Evolutionary conservation across 805 yeast species (phyloP).

Genomic region (Candida vartiovaarae): DNA sequence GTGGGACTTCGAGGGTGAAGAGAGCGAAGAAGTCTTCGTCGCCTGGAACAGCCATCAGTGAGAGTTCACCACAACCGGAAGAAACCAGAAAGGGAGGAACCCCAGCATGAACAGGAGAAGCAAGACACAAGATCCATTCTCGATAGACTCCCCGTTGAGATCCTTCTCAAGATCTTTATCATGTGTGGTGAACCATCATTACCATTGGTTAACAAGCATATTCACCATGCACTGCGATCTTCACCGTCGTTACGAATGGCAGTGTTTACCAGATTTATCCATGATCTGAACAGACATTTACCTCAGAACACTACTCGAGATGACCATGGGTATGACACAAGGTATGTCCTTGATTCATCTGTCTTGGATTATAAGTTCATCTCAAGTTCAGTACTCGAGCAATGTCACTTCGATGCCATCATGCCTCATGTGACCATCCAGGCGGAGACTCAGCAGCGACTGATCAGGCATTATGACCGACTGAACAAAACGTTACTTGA

Average conservation of each 20-base stretch:
- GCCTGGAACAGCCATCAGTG: neutral
- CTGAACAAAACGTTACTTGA: slow-evolving; percentile 14
- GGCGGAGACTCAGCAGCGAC: slow-evolving; percentile 14
- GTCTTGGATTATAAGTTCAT: slow-evolving; percentile 20
- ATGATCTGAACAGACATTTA: slow-evolving; percentile 13
- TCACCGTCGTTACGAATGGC: slow-evolving; percentile 15
- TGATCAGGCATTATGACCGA: slow-evolving; percentile 8
- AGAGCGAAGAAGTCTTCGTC: too few relatives aligned
- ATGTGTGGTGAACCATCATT: slow-evolving; percentile 31
- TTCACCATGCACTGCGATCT: slow-evolving; percentile 24
- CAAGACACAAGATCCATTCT: slow-evolving; percentile 12
- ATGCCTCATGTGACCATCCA: slow-evolving; percentile 10
- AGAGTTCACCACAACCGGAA: neutral
- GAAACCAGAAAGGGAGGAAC: neutral
- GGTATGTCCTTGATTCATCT: slow-evolving; percentile 15
- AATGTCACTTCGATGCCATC: slow-evolving; percentile 22
- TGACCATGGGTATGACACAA: neutral
- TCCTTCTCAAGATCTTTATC: slow-evolving; percentile 33
- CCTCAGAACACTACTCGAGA: neutral
- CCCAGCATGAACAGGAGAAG: too few relatives aligned
- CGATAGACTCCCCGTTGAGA: slow-evolving; percentile 36
- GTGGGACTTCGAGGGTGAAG: too few relatives aligned
- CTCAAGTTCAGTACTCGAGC: slow-evolving; percentile 18
- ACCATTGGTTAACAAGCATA: slow-evolving; percentile 27
- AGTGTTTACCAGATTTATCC: slow-evolving; percentile 15